Evolutionary conservation across 495 filamentous ascomycete species (phyloP).

Genomic region (Penicillium atrosanguineum): DNA sequence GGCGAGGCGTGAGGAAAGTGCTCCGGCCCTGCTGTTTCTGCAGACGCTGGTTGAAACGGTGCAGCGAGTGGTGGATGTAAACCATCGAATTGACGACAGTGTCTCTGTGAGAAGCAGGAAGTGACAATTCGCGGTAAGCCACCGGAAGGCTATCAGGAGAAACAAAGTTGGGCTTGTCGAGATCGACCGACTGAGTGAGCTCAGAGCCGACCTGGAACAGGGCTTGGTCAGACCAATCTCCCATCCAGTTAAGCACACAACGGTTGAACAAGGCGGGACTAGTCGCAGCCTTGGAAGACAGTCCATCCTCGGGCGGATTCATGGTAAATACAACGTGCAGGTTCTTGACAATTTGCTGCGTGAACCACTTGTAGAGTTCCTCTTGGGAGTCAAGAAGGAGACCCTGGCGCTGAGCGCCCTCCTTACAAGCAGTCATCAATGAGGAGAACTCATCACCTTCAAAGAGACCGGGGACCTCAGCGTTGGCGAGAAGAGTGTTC

Average conservation of each 20-base stretch:
- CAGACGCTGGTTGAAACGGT: conserved; percentile 82
- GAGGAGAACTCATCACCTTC: conserved; percentile 96
- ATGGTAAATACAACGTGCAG: conserved; percentile 99
- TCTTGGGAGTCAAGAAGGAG: conserved; percentile 93
- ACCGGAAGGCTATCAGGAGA: conserved; percentile 92
- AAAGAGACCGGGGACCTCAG: conserved; percentile 95
- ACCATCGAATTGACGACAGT: conserved; percentile 97
- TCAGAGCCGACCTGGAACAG: conserved; percentile 97
- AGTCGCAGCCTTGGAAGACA: conserved; percentile 94
- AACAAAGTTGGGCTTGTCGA: conserved; percentile 78
- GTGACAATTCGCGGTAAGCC: conserved; percentile 77
- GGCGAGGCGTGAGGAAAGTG: conserved; percentile 91
- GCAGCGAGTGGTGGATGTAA: conserved; percentile 92
- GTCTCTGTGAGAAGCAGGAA: conserved; percentile 87
- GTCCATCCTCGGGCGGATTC: conserved; percentile 96
- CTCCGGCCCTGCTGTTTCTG: conserved; percentile 85
- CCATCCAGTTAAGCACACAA: conserved; percentile 99
- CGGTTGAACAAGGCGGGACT: conserved; percentile 98
- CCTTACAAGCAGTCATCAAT: conserved; percentile 97
- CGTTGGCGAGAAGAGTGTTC: conserved; percentile 97
- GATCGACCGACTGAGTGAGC: conserved; percentile 90
- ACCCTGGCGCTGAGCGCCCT: conserved; percentile 95
- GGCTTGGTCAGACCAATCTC: conserved; percentile 98
- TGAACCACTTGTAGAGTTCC: conserved; percentile 99
- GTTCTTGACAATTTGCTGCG: conserved; percentile 97